Evolutionary conservation across 129 eudicot genomes (phyloP).

Genomic region (Saposhnikovia divaricata): DNA sequence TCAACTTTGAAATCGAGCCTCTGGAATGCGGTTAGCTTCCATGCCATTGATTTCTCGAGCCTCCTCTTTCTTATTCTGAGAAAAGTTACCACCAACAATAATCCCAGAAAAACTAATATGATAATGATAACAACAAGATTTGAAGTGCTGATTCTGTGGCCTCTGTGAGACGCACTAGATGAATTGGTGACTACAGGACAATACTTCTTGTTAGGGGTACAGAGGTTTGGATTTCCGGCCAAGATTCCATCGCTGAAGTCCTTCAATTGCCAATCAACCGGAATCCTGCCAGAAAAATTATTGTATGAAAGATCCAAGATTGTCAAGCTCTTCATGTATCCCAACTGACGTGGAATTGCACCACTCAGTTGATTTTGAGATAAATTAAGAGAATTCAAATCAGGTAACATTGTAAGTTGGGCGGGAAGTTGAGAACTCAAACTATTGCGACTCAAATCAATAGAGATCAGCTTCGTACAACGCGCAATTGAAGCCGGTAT

Average conservation of each 20-base stretch:
- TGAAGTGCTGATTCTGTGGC: conserved; percentile 21
- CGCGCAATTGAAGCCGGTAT: conserved; percentile 45
- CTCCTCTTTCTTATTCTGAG: conserved; percentile 20
- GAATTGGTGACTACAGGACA: conserved; percentile 25
- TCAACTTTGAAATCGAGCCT: conserved; percentile 61
- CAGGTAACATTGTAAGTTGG: conserved; percentile 31
- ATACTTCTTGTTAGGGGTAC: conserved; percentile 31
- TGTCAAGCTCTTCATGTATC: conserved; percentile 50
- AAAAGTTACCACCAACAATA: conserved; percentile 23
- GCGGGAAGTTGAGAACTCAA: conserved; percentile 52
- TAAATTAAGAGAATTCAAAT: conserved; percentile 47
- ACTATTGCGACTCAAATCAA: conserved; percentile 68
- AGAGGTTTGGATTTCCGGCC: conserved; percentile 70
- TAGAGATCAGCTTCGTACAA: conserved; percentile 34
- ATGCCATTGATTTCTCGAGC: conserved; percentile 35
- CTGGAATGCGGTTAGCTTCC: conserved; percentile 86
- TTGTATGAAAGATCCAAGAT: conserved; percentile 69
- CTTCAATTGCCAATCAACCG: conserved; percentile 47
- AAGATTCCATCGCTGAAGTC: conserved; percentile 43
- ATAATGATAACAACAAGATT: conserved; percentile 24
- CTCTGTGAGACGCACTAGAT: neutral
- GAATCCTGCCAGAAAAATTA: conserved; percentile 53
- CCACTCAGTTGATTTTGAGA: conserved; percentile 58
- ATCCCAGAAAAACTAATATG: conserved; percentile 11
- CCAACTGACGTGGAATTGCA: conserved; percentile 55